Conservation (phyloP, 1,139 yeast species). For the Scheffersomyces quercinus region DNA sequence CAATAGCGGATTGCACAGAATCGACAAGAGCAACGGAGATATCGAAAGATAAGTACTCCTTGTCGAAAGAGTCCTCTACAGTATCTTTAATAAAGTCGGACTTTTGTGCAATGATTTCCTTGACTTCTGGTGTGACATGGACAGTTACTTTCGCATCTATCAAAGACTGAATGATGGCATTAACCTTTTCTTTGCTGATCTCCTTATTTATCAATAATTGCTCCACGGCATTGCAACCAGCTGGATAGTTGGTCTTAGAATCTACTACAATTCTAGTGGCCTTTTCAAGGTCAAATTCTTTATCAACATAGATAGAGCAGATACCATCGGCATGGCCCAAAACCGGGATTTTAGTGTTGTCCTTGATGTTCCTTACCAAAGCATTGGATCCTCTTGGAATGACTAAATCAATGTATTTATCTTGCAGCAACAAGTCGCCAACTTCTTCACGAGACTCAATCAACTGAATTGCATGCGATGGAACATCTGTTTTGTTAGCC, state of each 20-base stretch:
- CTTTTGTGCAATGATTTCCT: conserved; percentile 13
- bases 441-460: conserved; percentile 90
- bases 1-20: conserved; percentile 67
- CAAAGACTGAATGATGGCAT: conserved; percentile 48
- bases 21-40: conserved; percentile 68
- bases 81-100: conserved; percentile 24
- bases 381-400: conserved; percentile 97
- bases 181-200: conserved; percentile 42
- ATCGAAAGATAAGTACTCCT: conserved; percentile 81
- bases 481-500: conserved; percentile 60
- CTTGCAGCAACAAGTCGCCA: conserved; percentile 78
- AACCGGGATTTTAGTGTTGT: conserved; percentile 90
- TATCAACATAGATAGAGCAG: conserved; percentile 83
- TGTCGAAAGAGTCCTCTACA: conserved; percentile 61
- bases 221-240: conserved; percentile 97
- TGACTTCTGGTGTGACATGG: conserved; percentile 62
- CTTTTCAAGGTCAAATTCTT: conserved; percentile 70
- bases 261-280: conserved; percentile 78
- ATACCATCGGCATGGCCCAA: conserved; percentile 99
- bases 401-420: conserved; percentile 87
- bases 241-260: conserved; percentile 94
- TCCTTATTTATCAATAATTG: conserved; percentile 69
- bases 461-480: conserved; percentile 78
- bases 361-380: conserved; percentile 81
- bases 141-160: conserved; percentile 68